Conservation (phyloP, 805 yeast genomes). For the Blastobotrys robertii region DNA sequence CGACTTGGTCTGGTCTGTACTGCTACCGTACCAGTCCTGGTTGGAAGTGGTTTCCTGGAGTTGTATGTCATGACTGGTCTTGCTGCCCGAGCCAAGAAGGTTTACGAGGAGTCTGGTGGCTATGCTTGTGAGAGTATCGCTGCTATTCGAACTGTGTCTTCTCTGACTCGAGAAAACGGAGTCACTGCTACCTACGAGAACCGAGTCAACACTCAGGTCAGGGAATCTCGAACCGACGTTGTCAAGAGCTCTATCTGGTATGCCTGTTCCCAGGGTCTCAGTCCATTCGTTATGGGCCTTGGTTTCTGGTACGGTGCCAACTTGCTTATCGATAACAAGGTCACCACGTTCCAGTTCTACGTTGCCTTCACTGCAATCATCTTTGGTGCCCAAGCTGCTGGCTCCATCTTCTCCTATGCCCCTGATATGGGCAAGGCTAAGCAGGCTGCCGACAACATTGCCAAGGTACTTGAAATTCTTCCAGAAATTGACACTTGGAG, state of each 20-base stretch:
- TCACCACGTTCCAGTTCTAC: slow-evolving; percentile 27
- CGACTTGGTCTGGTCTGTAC: slow-evolving; percentile 31
- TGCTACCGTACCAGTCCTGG: slow-evolving; percentile 29
- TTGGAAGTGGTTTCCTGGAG: slow-evolving; percentile 31
- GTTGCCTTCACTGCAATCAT: slow-evolving; percentile 30
- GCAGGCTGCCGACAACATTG: slow-evolving; percentile 28
- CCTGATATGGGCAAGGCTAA: slow-evolving; percentile 36
- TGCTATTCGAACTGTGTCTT: slow-evolving; percentile 33
- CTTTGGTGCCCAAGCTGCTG: slow-evolving; percentile 35
- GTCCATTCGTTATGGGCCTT: slow-evolving; percentile 32
- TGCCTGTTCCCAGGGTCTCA: slow-evolving; percentile 31
- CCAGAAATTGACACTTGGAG: slow-evolving; percentile 28
- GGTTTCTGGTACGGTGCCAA: slow-evolving; percentile 37
- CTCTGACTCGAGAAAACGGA: slow-evolving; percentile 32
- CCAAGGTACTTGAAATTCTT: slow-evolving; percentile 22
- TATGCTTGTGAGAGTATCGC: slow-evolving; percentile 31
- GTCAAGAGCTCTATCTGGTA: slow-evolving; percentile 26
- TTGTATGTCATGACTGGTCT: slow-evolving; percentile 25
- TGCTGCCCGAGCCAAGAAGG: slow-evolving; percentile 28
- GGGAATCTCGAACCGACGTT: slow-evolving; percentile 19
- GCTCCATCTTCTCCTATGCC: slow-evolving; percentile 30
- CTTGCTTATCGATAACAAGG: slow-evolving; percentile 23
- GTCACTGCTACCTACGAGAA: slow-evolving; percentile 25
- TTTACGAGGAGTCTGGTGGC: slow-evolving; percentile 31
- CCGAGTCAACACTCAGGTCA: slow-evolving; percentile 22